These are phyloP conservation scores for Corynespora cassiicola DNA, from an alignment of 2,329 filamentous ascomycete genomes.

Conservation along the genomic window DNA sequence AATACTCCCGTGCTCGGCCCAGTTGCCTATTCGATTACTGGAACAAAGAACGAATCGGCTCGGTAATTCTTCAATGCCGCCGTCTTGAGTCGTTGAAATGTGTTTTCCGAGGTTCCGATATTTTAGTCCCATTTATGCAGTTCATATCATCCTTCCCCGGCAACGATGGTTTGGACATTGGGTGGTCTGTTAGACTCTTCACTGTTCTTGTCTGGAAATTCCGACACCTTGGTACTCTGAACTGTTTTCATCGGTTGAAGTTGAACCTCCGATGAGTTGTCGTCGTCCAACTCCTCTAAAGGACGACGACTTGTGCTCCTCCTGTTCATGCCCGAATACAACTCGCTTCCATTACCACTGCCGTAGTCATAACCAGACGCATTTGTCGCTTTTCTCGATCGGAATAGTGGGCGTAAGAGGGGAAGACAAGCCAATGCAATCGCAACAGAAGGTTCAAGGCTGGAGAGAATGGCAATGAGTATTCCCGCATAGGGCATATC, in stretches of 20 bases:
- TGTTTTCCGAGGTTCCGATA: too few relatives aligned
- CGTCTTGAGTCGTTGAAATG: too few relatives aligned
- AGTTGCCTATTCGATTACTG: too few relatives aligned
- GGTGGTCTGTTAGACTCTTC: too few relatives aligned
- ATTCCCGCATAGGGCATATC: slow-evolving; percentile 11
- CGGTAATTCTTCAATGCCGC: too few relatives aligned
- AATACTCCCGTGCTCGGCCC: too few relatives aligned
- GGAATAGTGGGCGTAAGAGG: slow-evolving; percentile 7
- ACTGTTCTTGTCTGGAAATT: too few relatives aligned
- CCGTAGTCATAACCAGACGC: slow-evolving; percentile 1
- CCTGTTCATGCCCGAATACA: not conserved
- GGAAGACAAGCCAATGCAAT: slow-evolving; percentile 13
- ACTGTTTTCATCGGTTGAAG: not conserved
- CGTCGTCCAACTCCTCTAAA: not conserved
- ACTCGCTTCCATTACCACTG: not conserved
- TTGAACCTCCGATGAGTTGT: not conserved
- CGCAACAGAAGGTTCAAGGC: slow-evolving; percentile 12
- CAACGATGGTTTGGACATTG: too few relatives aligned
- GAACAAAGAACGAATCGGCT: too few relatives aligned
- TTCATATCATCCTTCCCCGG: too few relatives aligned
- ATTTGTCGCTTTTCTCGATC: not conserved
- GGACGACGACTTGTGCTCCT: not conserved
- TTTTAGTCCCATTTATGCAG: too few relatives aligned
- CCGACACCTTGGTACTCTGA: too few relatives aligned
- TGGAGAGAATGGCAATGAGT: slow-evolving; percentile 9